These are phyloP conservation scores for Colletotrichum simmondsii DNA, from an alignment of 2,329 filamentous ascomycete species.

Conservation along the genomic window DNA sequence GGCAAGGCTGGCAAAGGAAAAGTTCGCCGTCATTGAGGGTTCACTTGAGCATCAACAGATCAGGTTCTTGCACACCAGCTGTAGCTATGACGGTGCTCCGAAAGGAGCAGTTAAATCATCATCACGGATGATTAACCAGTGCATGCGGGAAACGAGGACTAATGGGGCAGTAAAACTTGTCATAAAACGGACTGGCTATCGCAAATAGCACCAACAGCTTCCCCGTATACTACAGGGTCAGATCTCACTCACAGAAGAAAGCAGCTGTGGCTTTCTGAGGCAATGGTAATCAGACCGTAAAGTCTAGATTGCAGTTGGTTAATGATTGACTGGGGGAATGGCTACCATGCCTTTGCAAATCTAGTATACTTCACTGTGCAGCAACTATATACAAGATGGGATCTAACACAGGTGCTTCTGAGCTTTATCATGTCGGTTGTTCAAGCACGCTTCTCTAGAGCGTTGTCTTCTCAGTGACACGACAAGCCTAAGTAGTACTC, in stretches of 20 bases:
- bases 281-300: background rate
- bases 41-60: background rate
- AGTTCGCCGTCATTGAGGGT: background rate
- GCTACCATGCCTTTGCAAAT: background rate
- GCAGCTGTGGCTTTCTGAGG: background rate
- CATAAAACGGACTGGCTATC: background rate
- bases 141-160: background rate
- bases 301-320: background rate
- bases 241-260: background rate
- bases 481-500: background rate
- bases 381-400: too few species aligned
- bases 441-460: rapidly evolving
- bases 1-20: background rate
- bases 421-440: too few species aligned
- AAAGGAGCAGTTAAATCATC: background rate
- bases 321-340: background rate
- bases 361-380: background rate
- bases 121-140: background rate
- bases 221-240: background rate
- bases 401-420: background rate
- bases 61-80: background rate
- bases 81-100: background rate
- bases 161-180: background rate
- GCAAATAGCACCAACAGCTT: background rate
- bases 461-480: background rate